These are phyloP conservation scores for Osmozyma mogii DNA, from an alignment of 805 yeast species.

Conservation along the genomic window DNA sequence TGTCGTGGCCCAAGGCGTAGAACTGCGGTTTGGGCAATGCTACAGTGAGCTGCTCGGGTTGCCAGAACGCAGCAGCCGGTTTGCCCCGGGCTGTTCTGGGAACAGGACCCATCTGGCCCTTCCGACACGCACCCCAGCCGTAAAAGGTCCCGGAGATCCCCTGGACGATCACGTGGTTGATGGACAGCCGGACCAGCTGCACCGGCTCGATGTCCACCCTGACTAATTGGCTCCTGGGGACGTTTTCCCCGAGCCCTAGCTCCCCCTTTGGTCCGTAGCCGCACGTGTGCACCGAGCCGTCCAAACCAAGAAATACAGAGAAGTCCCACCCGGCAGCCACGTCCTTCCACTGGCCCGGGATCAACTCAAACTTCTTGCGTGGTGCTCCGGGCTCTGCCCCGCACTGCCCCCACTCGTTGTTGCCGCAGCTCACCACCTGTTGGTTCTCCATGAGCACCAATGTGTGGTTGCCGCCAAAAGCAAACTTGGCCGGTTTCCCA, in stretches of 20 bases:
- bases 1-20: constrained; percentile 51
- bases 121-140: constrained; percentile 67
- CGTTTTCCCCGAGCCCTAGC: constrained; percentile 41
- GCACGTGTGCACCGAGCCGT: constrained; percentile 37
- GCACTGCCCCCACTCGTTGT: constrained; percentile 48
- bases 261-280: constrained; percentile 74
- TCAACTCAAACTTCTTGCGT: constrained; percentile 10
- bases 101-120: constrained; percentile 42
- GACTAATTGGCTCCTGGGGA: constrained; percentile 5
- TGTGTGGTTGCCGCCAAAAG: constrained; percentile 87
- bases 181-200: constrained; percentile 14
- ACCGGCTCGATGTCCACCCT: constrained; percentile 2
- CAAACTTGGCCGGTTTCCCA: constrained; percentile 35
- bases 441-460: constrained; percentile 50
- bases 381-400: constrained; percentile 15
- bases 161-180: constrained; percentile 38
- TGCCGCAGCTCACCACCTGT: constrained; percentile 50
- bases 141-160: constrained; percentile 35
- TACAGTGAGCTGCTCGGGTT: constrained; percentile 16
- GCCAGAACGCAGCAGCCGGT: constrained; percentile 14
- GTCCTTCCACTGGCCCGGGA: constrained; percentile 30
- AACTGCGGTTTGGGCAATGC: constrained; percentile 4
- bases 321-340: constrained; percentile 79
- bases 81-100: constrained; percentile 4
- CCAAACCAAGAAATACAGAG: constrained; percentile 40